Conservation (phyloP, 75 land plant species). For the Chamaecyparis obtusa region DNA sequence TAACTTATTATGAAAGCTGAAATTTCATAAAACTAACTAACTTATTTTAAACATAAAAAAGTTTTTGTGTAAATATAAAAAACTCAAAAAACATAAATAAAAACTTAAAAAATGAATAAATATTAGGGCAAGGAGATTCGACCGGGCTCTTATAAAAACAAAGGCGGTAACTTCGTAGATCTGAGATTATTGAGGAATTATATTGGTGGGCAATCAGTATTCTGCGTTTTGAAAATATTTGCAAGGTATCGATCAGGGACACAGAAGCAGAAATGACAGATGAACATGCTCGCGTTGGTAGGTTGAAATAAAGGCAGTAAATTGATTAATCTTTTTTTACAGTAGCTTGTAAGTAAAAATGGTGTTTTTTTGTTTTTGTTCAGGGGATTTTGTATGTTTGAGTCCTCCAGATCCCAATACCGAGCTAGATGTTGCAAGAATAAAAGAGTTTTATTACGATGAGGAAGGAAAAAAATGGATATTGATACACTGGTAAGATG, state of each 20-base stretch:
- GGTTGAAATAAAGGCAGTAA: background rate
- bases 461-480: background rate
- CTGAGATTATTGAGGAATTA: too few species aligned
- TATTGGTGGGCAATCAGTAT: too few species aligned
- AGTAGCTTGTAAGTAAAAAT: background rate
- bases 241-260: background rate
- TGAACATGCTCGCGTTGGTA: background rate
- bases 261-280: background rate
- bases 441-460: background rate
- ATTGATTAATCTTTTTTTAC: background rate
- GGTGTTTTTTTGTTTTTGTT: background rate
- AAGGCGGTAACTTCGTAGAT: too few species aligned
- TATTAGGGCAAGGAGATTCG: too few species aligned
- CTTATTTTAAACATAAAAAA: too few species aligned
- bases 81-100: too few species aligned
- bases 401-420: background rate
- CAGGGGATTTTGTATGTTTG: background rate
- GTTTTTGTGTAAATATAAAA: too few species aligned
- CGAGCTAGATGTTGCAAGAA: background rate
- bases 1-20: too few species aligned
- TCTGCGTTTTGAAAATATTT: background rate
- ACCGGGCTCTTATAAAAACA: too few species aligned
- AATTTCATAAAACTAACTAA: too few species aligned
- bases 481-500: slow-evolving; percentile 6
- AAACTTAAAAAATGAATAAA: too few species aligned